Percentiles rank a stretch among this genome's conserved stretches.
phyloP scores from a whole-genome alignment of 73 alveolate genomes.

The Uronychia binucleata region DNA sequence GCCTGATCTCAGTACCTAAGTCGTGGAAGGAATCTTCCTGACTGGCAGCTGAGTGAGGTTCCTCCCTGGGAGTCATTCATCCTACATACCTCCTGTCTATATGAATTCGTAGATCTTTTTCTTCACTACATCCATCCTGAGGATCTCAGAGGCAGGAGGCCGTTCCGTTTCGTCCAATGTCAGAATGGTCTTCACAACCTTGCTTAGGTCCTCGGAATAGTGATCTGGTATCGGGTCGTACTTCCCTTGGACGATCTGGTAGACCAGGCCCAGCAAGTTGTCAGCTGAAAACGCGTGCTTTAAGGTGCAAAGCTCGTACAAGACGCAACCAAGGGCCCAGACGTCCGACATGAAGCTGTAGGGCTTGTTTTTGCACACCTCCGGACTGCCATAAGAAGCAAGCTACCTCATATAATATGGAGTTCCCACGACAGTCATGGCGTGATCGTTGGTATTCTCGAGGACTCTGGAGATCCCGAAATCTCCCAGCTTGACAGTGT shows the following conservation, averaged over 20 bases:
- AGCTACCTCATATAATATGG: slow-evolving; percentile 67
- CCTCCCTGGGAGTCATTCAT: background rate
- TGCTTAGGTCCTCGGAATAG: slow-evolving; percentile 81
- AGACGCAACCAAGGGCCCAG: slow-evolving; percentile 98
- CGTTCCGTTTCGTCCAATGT: slow-evolving; percentile 72
- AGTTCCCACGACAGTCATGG: slow-evolving; percentile 75
- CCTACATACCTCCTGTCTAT: slow-evolving; percentile 28
- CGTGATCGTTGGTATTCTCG: slow-evolving; percentile 59
- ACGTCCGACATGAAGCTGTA: slow-evolving; percentile 96
- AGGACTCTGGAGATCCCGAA: slow-evolving; percentile 74
- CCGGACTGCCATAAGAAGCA: slow-evolving; percentile 38
- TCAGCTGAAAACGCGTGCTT: slow-evolving; percentile 96
- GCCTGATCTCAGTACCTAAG: background rate
- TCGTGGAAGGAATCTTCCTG: background rate
- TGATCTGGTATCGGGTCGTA: slow-evolving; percentile 82
- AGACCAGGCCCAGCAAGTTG: slow-evolving; percentile 86
- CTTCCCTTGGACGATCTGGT: slow-evolving; percentile 82
- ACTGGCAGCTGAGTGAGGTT: background rate
- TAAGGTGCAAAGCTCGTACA: slow-evolving; percentile 95
- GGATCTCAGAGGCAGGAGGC: slow-evolving; percentile 77
- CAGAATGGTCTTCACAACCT: slow-evolving; percentile 65
- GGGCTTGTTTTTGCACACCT: slow-evolving; percentile 96
- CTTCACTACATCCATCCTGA: slow-evolving; percentile 72
- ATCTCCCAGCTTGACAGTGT: slow-evolving; percentile 73
- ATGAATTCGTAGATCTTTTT: slow-evolving; percentile 61